Evolutionary conservation across 805 yeast species (phyloP).

Genomic region (Wickerhamomyces pijperi): DNA sequence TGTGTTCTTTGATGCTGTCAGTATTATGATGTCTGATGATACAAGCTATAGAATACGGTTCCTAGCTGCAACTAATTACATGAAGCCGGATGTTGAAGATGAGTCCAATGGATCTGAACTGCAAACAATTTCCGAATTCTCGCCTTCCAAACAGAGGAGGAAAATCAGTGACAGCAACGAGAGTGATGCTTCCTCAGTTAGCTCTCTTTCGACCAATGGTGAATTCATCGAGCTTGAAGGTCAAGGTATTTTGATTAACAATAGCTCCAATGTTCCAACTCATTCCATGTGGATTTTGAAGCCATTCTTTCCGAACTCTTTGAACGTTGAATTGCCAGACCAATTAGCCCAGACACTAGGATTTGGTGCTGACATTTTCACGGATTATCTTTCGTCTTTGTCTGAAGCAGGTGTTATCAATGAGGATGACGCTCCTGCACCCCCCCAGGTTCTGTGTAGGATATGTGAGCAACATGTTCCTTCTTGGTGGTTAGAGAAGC

Average conservation of each 20-base stretch:
- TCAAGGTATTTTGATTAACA: slow-evolving; percentile 80
- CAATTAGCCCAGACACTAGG: slow-evolving; percentile 70
- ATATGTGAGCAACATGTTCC: slow-evolving; percentile 89
- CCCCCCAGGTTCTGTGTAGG: slow-evolving; percentile 73
- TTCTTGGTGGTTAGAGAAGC: slow-evolving; percentile 93
- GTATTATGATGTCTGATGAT: slow-evolving; percentile 62
- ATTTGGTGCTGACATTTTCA: slow-evolving; percentile 79
- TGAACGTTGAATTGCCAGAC: slow-evolving; percentile 59
- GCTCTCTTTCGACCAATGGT: slow-evolving; percentile 42
- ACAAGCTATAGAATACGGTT: slow-evolving; percentile 71
- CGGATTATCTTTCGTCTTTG: slow-evolving; percentile 54
- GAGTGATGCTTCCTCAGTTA: slow-evolving; percentile 23
- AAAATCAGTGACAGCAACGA: not conserved
- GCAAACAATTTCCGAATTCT: slow-evolving; percentile 6
- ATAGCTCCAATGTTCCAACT: slow-evolving; percentile 45
- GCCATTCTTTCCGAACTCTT: slow-evolving; percentile 56
- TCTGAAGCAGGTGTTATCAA: slow-evolving; percentile 55
- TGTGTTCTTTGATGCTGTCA: slow-evolving; percentile 61
- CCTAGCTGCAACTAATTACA: slow-evolving; percentile 32
- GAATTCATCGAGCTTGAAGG: slow-evolving; percentile 74
- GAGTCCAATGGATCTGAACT: slow-evolving; percentile 8
- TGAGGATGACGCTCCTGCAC: slow-evolving; percentile 61
- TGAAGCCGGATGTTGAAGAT: slow-evolving; percentile 16
- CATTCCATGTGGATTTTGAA: slow-evolving; percentile 92
- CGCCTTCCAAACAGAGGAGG: not conserved